These are phyloP conservation scores for Parafenestella ontariensis DNA, from an alignment of 2,329 filamentous ascomycete genomes.

Conservation along the genomic window DNA sequence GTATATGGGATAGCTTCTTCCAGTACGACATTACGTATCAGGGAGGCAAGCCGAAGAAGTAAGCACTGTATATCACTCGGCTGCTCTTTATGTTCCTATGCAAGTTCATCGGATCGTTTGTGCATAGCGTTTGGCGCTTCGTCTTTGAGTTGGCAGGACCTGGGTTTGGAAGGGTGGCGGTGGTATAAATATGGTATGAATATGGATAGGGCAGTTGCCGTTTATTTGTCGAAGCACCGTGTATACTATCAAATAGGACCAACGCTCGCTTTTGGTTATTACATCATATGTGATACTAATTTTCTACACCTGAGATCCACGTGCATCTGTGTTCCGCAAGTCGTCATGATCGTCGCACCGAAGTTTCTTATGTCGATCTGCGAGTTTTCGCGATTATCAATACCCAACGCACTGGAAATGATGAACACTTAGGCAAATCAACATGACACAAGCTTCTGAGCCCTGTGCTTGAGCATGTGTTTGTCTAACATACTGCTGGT, in stretches of 20 bases:
- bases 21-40: slow-evolving; percentile 51
- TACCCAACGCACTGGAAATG: background rate
- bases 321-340: too few relatives aligned
- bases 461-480: too few relatives aligned
- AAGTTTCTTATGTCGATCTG: too few relatives aligned
- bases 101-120: background rate
- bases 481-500: too few relatives aligned
- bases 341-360: too few relatives aligned
- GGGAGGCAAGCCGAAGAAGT: slow-evolving; percentile 45
- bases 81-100: too few relatives aligned
- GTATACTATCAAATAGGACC: background rate
- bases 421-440: background rate
- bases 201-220: background rate
- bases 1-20: slow-evolving; percentile 50
- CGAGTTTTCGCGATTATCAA: background rate
- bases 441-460: too few relatives aligned
- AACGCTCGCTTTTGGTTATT: background rate
- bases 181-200: background rate
- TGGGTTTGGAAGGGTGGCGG: background rate
- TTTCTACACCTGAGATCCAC: too few relatives aligned
- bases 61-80: background rate
- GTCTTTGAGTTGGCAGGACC: background rate
- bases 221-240: background rate
- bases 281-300: background rate
- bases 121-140: background rate